Conservation (phyloP, 176 grass and related monocot species). For the Aegilops longissima region DNA sequence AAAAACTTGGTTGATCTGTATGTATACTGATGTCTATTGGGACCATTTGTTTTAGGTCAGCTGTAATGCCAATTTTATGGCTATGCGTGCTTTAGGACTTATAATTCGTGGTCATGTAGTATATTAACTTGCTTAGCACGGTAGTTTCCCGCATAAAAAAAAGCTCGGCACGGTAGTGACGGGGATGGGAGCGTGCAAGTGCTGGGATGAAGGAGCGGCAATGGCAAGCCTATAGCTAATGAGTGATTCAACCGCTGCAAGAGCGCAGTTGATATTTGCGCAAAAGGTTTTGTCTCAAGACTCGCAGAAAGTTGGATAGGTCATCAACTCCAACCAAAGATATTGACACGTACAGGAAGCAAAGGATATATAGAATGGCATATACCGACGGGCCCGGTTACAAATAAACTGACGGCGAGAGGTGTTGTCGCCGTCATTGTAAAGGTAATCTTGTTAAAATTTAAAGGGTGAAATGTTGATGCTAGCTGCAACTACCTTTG, state of each 20-base stretch:
- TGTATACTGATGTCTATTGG: background rate
- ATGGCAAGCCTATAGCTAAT: background rate
- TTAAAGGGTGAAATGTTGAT: too few relatives aligned
- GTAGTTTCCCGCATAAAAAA: too few relatives aligned
- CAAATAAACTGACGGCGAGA: background rate
- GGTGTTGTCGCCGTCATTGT: conserved; percentile 14
- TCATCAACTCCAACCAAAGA: conserved; percentile 21
- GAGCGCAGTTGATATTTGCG: background rate
- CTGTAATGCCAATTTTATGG: background rate
- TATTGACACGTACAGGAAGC: background rate
- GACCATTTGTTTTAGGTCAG: background rate
- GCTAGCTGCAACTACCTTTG: too few relatives aligned
- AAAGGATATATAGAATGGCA: background rate
- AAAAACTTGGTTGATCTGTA: background rate
- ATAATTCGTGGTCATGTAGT: background rate
- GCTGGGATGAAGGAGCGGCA: background rate
- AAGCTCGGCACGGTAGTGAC: too few relatives aligned
- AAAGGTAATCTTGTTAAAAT: conserved; percentile 17
- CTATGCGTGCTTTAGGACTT: background rate
- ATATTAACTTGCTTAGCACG: background rate
- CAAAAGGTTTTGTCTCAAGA: background rate
- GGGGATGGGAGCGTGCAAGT: background rate
- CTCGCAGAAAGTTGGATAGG: conserved; percentile 1
- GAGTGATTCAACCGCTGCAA: conserved; percentile 30
- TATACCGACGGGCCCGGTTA: background rate